Conservation (phyloP, 2,329 filamentous ascomycete genomes). For the Tolypocladium amazonense region DNA sequence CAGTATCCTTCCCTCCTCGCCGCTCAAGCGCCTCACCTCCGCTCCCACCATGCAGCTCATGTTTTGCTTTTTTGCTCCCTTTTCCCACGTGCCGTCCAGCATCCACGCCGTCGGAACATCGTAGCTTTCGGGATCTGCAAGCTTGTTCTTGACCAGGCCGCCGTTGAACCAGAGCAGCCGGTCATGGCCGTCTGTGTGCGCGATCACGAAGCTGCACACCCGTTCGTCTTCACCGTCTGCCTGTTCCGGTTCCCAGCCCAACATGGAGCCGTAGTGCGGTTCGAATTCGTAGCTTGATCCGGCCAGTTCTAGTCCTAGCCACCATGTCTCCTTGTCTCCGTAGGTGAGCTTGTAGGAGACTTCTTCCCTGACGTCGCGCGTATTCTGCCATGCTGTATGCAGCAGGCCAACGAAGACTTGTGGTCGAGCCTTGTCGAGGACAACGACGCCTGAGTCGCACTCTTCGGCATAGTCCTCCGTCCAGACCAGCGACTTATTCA, state of each 20-base stretch:
- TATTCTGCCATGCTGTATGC: conserved; percentile 34
- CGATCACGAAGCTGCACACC: conserved; percentile 30
- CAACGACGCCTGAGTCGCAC: conserved; percentile 29
- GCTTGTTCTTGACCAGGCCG: conserved; percentile 29
- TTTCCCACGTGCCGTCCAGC: conserved; percentile 26
- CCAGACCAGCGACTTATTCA: conserved; percentile 25
- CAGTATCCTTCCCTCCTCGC: background rate
- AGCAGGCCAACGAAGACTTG: conserved; percentile 27
- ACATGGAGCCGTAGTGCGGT: conserved; percentile 27
- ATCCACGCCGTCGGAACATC: conserved; percentile 28
- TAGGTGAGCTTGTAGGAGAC: conserved; percentile 29
- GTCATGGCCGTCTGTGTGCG: conserved; percentile 27
- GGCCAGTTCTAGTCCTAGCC: conserved; percentile 31
- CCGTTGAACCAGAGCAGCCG: conserved; percentile 32
- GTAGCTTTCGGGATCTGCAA: conserved; percentile 16
- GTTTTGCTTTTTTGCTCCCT: conserved; percentile 18
- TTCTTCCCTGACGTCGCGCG: conserved; percentile 23
- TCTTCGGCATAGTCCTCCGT: conserved; percentile 29
- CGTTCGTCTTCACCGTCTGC: conserved; percentile 2
- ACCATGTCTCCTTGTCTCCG: conserved; percentile 36
- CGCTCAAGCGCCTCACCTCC: conserved; percentile 1
- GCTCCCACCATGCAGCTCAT: conserved; percentile 26
- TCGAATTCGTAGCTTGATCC: conserved; percentile 27
- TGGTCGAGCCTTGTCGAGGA: conserved; percentile 27
- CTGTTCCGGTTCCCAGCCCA: conserved; percentile 19